Conservation (phyloP, 2,329 filamentous ascomycete genomes). For the Cercospora brassicicola region DNA sequence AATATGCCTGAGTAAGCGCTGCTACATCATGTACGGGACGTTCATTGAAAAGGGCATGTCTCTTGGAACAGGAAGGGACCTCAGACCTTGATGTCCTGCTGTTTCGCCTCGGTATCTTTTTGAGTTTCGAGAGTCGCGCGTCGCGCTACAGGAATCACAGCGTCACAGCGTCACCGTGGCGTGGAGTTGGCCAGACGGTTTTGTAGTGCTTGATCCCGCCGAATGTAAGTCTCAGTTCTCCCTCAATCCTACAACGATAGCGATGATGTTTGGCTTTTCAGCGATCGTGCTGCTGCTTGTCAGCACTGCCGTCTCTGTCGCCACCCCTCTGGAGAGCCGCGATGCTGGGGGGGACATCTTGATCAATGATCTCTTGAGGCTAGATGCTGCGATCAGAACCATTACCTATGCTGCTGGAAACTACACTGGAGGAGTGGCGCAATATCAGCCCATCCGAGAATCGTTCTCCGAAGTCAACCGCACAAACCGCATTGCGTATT, state of each 20-base stretch:
- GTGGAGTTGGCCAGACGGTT: background rate
- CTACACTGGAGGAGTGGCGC: conserved; percentile 24
- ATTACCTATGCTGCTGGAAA: conserved; percentile 21
- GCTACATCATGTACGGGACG: background rate
- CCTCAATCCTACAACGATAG: background rate
- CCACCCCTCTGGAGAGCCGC: conserved; percentile 12
- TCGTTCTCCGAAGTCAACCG: conserved; percentile 27
- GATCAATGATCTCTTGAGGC: conserved; percentile 21
- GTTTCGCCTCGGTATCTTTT: conserved; percentile 1
- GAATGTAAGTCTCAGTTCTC: conserved; percentile 1
- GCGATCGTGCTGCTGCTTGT: conserved; percentile 12
- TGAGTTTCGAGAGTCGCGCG: background rate
- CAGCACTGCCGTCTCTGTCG: conserved; percentile 9
- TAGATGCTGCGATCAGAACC: conserved; percentile 26
- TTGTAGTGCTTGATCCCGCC: background rate
- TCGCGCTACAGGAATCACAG: conserved; percentile 1
- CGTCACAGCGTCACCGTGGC: conserved; percentile 8
- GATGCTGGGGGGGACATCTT: conserved; percentile 27
- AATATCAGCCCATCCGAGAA: conserved; percentile 25
- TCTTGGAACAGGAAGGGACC: background rate
- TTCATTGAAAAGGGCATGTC: background rate
- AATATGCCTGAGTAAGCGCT: background rate
- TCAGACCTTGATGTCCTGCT: background rate
- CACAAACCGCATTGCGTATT: conserved; percentile 29
- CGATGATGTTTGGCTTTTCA: conserved; percentile 2